Evolutionary conservation across 2,329 filamentous ascomycete genomes (phyloP), one percentile per base, ranked within the genome.

Genomic region (Cladophialophora bantiana): DNA sequence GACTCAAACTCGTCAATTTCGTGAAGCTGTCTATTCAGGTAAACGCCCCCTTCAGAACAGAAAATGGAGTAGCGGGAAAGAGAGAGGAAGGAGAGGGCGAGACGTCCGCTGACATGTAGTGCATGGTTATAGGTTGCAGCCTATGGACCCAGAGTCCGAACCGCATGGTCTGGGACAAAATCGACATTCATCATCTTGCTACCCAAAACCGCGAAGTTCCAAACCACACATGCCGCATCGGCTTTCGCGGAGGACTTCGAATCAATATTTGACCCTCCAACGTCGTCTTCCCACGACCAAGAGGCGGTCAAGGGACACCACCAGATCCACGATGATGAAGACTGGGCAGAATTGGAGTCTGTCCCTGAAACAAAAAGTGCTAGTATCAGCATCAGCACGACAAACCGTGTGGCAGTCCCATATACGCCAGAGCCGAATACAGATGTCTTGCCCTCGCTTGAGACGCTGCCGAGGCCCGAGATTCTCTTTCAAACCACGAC

Each of bases 11-110:
- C 1, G 64, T 62, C n/a, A 42, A 40, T 4, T 31, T 12, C 4
- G 20, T 66, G 18, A 66, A 59, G 20, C 3, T 66, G n/a, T 36
- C 48, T 18, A 26, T 66, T 5, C 58, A 66, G 12, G 64, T 66
- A 52, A n/a, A 20, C 31, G 9, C n/a, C 15, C 4, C 7, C 36
- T 54, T 15, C 15, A n/a, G 5, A 7, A 15, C 42, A 36, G 26
- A 26, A 26, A 26, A 26, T 3, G 2, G 26, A 26, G 26, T 26
- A 26, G 26, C 26, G 26, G 26, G 26, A 26, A 26, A 26, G 26
- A 26, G 26, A 26, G 26, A 26, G 26, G 26, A 26, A 26, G 26
- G 26, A 26, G 26, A 26, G 26, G 26, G 26, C 2, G 26, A 26
- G 26, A 3, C 26, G 26, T 26, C 26, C 26, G 26, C 26, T 26